Evolutionary conservation across 345 rosid species (phyloP).

Genomic region (Eucalyptus viminalis): DNA sequence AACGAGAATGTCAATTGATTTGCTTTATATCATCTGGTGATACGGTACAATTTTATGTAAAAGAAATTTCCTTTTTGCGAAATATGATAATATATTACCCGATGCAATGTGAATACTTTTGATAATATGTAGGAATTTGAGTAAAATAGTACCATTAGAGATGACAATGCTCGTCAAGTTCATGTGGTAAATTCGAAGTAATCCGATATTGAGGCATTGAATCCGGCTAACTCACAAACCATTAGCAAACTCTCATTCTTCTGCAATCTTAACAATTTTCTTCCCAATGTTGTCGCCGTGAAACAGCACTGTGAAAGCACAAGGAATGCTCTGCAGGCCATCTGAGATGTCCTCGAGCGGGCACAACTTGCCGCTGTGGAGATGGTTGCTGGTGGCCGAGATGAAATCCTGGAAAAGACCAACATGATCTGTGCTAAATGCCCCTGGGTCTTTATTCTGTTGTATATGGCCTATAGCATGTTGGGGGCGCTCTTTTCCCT

Average conservation of each 20-base stretch:
- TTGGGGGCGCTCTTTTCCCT: conserved; percentile 21
- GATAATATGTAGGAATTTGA: background rate
- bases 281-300: conserved; percentile 22
- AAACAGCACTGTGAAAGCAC: conserved; percentile 27
- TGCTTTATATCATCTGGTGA: no score
- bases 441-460: conserved; percentile 39
- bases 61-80: no score
- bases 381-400: conserved; percentile 18
- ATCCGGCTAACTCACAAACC: background rate
- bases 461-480: conserved; percentile 32
- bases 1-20: no score
- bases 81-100: no score
- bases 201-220: background rate
- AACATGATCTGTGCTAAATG: conserved; percentile 26
- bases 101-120: no score
- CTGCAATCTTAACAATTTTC: conserved; percentile 17
- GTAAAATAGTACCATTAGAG: background rate
- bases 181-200: background rate
- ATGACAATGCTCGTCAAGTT: background rate
- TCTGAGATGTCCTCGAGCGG: conserved; percentile 29
- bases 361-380: conserved; percentile 7
- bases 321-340: conserved; percentile 38
- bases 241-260: background rate
- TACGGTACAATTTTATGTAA: no score
- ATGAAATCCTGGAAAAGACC: conserved; percentile 16